Percentiles rank a stretch among this genome's conserved stretches.
These are phyloP conservation scores for Escallonia herrerae DNA, from an alignment of 129 eudicot species.

Conservation along the genomic window DNA sequence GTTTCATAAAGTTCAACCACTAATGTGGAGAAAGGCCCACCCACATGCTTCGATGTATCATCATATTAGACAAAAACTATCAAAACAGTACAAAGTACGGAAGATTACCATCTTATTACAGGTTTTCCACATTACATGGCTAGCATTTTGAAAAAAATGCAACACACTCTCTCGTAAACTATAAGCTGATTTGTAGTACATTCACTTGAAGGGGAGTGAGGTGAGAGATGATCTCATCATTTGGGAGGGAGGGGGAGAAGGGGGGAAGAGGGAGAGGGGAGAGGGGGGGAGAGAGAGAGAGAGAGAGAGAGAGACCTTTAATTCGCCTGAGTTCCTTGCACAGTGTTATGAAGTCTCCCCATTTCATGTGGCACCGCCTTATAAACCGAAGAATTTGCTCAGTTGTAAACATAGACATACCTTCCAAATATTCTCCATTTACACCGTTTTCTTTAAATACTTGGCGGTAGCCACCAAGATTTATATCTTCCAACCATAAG, in stretches of 20 bases:
- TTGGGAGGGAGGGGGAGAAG: too few species aligned
- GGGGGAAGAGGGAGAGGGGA: too few species aligned
- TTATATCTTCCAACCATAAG: slow-evolving; percentile 89
- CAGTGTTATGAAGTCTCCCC: slow-evolving; percentile 97
- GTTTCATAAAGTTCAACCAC: too few species aligned
- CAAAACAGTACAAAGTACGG: too few species aligned
- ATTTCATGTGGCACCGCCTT: slow-evolving; percentile 97
- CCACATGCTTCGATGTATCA: too few species aligned
- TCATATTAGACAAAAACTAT: too few species aligned
- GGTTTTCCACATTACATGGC: too few species aligned
- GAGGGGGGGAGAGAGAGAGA: not conserved
- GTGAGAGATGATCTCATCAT: not conserved
- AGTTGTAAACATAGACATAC: slow-evolving; percentile 99
- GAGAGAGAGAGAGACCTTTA: slow-evolving; percentile 56
- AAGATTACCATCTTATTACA: too few species aligned
- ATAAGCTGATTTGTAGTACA: not conserved
- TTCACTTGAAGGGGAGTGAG: not conserved
- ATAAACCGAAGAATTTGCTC: slow-evolving; percentile 98
- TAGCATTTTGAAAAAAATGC: not conserved
- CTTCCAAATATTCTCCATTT: slow-evolving; percentile 97
- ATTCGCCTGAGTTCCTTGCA: slow-evolving; percentile 99
- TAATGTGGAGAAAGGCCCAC: too few species aligned
- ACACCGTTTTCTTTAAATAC: slow-evolving; percentile 89
- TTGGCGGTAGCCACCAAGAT: slow-evolving; percentile 86
- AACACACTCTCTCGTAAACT: not conserved